phyloP scores from a whole-genome alignment of 176 grass and related monocot species.

The Avena sativa region DNA sequence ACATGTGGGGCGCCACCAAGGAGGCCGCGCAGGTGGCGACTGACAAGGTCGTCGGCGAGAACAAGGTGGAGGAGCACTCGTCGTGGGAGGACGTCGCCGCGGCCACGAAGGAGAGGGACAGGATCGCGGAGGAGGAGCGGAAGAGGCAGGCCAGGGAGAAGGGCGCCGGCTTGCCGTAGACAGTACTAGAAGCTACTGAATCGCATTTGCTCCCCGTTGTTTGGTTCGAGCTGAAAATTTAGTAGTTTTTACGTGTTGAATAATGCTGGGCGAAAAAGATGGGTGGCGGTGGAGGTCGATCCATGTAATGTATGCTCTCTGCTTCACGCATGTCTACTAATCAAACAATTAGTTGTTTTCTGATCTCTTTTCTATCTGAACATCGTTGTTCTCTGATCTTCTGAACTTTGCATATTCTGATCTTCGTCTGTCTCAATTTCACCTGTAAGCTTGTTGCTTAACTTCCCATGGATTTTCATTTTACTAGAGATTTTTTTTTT shows the following conservation, averaged over 20 bases:
- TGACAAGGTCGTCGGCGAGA: constrained; percentile 28
- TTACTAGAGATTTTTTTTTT: too few species aligned
- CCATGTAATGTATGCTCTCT: constrained; percentile 1
- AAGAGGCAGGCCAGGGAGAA: constrained; percentile 59
- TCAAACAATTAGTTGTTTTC: not conserved
- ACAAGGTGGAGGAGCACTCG: constrained; percentile 30
- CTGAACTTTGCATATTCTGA: too few species aligned
- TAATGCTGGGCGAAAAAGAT: not conserved
- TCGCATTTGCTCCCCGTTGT: not conserved
- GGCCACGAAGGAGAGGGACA: constrained; percentile 38
- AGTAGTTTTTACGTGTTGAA: constrained; percentile 18
- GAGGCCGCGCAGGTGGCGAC: constrained; percentile 46
- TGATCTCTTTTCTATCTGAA: not conserved
- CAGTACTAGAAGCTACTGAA: not conserved
- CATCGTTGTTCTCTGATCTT: too few species aligned
- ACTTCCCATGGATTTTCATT: too few species aligned
- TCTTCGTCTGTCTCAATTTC: too few species aligned
- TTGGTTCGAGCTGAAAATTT: not conserved
- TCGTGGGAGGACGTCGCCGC: constrained; percentile 30
- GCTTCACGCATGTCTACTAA: not conserved
- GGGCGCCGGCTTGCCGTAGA: constrained; percentile 48
- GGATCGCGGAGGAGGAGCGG: constrained; percentile 34
- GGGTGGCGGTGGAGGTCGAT: not conserved
- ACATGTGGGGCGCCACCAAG: constrained; percentile 65
- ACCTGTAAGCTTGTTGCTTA: too few species aligned